phyloP scores from a whole-genome alignment of 192 early-diverging fungal genomes.

The Podochytrium sp. region DNA sequence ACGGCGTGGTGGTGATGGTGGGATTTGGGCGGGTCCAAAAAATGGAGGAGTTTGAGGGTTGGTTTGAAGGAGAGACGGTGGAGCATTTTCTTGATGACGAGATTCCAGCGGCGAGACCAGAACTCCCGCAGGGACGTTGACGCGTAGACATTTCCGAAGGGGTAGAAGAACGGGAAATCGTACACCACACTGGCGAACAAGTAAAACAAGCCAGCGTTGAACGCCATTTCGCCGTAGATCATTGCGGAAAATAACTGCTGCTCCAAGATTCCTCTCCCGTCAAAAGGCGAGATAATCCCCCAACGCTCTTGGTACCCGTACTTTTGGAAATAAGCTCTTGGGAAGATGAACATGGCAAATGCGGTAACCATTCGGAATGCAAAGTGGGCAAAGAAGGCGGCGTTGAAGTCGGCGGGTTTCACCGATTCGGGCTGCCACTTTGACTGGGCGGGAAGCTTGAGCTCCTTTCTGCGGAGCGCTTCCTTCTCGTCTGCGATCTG shows the following conservation, averaged over 20 bases:
- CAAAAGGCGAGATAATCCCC: background rate
- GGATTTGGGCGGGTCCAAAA: background rate
- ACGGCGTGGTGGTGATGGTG: background rate
- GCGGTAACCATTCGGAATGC: background rate
- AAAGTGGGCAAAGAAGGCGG: background rate
- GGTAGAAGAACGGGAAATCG: too few relatives aligned
- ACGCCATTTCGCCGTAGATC: too few relatives aligned
- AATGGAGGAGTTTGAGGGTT: background rate
- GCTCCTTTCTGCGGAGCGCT: background rate
- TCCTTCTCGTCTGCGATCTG: background rate
- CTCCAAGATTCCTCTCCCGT: background rate
- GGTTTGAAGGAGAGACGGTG: background rate
- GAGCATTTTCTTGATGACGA: background rate
- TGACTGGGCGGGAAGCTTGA: background rate
- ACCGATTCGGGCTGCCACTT: background rate
- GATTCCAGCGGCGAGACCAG: constrained; percentile 11
- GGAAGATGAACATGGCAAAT: background rate
- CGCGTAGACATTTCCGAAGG: background rate
- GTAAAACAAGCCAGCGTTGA: too few relatives aligned
- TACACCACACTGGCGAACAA: too few relatives aligned
- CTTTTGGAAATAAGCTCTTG: background rate
- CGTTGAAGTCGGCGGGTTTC: background rate
- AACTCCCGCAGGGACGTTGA: background rate
- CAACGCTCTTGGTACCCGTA: background rate
- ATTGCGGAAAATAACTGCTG: too few relatives aligned